These are phyloP conservation scores for Fusarium miscanthi DNA, from an alignment of 2,329 filamentous ascomycete species.

Conservation along the genomic window DNA sequence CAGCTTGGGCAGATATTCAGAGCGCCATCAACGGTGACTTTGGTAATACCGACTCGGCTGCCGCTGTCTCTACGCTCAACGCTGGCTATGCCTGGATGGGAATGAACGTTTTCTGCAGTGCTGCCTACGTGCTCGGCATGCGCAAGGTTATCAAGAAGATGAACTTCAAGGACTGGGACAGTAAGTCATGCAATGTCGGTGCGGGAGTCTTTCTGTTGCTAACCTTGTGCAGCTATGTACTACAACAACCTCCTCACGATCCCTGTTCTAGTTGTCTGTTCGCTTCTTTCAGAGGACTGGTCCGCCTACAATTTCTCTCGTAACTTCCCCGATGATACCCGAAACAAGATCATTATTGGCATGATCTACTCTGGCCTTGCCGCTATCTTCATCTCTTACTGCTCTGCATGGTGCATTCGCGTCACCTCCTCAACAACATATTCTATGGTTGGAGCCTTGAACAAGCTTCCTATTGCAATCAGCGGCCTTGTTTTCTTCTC, in stretches of 20 bases:
- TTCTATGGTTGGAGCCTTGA: constrained; percentile 97
- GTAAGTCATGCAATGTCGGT: constrained; percentile 66
- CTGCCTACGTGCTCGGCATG: constrained; percentile 91
- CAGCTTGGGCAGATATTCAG: constrained; percentile 97
- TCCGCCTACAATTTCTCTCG: constrained; percentile 81
- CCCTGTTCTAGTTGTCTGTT: constrained; percentile 85
- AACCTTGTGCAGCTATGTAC: constrained; percentile 84
- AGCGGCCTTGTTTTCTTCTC: constrained; percentile 96
- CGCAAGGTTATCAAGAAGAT: constrained; percentile 99
- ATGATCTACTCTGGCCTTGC: constrained; percentile 95
- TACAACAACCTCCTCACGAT: constrained; percentile 99
- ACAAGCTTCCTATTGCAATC: constrained; percentile 96
- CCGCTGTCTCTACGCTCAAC: constrained; percentile 88
- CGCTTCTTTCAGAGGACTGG: constrained; percentile 91
- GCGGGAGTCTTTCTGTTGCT: constrained; percentile 38
- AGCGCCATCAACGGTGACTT: constrained; percentile 77
- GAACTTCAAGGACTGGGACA: constrained; percentile 99
- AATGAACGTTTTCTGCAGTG: constrained; percentile 94
- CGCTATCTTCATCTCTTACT: constrained; percentile 99
- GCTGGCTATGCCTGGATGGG: constrained; percentile 98
- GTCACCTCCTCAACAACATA: constrained; percentile 98
- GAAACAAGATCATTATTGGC: constrained; percentile 82
- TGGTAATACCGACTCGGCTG: constrained; percentile 69
- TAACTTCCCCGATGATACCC: constrained; percentile 88
- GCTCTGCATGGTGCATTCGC: constrained; percentile 97